A percentile compares a stretch with the other conserved stretches of the same genome.
phyloP scores from a whole-genome alignment of 2,329 filamentous ascomycete genomes.

The Epichloe brachyelytri region DNA sequence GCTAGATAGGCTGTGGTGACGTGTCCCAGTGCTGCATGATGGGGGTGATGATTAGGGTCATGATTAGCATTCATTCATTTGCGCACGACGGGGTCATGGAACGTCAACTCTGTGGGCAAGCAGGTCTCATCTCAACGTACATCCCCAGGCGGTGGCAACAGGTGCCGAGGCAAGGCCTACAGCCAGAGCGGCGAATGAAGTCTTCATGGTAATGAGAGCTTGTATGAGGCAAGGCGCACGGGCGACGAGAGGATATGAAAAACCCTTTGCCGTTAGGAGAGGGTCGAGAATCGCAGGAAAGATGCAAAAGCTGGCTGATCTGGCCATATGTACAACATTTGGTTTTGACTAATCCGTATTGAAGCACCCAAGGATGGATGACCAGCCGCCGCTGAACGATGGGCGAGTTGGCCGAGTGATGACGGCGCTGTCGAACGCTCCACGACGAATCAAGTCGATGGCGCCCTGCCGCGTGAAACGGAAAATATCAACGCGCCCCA shows the following conservation, averaged over 20 bases:
- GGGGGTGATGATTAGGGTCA: background rate
- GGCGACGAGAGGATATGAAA: background rate
- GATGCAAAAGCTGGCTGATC: background rate
- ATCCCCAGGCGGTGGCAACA: constrained; percentile 27
- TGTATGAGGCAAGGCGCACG: background rate
- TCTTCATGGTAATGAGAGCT: constrained; percentile 19
- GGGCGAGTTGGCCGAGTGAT: background rate
- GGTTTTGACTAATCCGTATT: no score
- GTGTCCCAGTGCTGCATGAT: constrained; percentile 42
- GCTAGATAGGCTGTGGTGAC: constrained; percentile 53
- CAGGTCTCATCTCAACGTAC: constrained; percentile 16
- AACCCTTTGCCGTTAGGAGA: background rate
- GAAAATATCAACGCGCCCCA: no score
- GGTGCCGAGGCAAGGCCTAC: constrained; percentile 21
- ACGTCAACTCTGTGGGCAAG: no score
- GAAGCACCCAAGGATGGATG: no score
- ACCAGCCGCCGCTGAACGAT: no score
- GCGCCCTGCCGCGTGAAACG: no score
- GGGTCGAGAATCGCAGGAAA: background rate
- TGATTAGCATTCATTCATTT: background rate
- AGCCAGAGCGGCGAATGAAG: constrained; percentile 16
- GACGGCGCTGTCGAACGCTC: no score
- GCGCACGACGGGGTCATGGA: background rate
- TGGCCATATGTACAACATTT: background rate
- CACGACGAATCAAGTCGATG: no score